These are phyloP conservation scores for Pythium insidiosum DNA, from an alignment of 352 stramenopile species.

Conservation along the genomic window DNA sequence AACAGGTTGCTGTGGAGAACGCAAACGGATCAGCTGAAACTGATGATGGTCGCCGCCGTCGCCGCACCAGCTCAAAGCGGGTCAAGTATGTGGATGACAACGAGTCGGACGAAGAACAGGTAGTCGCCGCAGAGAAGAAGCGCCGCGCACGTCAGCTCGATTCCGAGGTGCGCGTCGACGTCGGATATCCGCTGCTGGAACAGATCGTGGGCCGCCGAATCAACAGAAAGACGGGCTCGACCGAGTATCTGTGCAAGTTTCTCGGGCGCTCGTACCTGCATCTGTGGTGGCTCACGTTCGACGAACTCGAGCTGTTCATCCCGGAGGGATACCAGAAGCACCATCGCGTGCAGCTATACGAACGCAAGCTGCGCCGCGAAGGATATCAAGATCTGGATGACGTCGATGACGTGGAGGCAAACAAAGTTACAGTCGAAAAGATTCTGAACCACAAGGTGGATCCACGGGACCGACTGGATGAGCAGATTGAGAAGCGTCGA, in stretches of 20 bases:
- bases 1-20: no score
- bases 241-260: constrained; percentile 88
- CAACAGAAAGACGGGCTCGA: constrained; percentile 53
- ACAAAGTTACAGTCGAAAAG: constrained; percentile 85
- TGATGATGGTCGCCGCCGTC: constrained; percentile 15
- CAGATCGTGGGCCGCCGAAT: constrained; percentile 80
- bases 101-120: constrained; percentile 61
- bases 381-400: constrained; percentile 82
- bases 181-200: constrained; percentile 61
- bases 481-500: constrained; percentile 74
- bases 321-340: constrained; percentile 81
- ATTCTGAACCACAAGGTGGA: constrained; percentile 85
- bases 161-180: constrained; percentile 42
- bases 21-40: not conserved
- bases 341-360: constrained; percentile 77
- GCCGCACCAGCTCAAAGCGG: constrained; percentile 36
- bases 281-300: constrained; percentile 84
- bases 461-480: constrained; percentile 68
- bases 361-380: constrained; percentile 73
- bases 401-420: constrained; percentile 81
- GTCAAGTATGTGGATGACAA: constrained; percentile 73
- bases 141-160: constrained; percentile 68
- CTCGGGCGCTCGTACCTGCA: constrained; percentile 83
- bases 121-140: constrained; percentile 50
- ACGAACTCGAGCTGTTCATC: constrained; percentile 81